Evolutionary conservation across 306 rosid species (phyloP), one percentile per base, ranked within the genome.

Genomic region (Dalbergia cultrata): DNA sequence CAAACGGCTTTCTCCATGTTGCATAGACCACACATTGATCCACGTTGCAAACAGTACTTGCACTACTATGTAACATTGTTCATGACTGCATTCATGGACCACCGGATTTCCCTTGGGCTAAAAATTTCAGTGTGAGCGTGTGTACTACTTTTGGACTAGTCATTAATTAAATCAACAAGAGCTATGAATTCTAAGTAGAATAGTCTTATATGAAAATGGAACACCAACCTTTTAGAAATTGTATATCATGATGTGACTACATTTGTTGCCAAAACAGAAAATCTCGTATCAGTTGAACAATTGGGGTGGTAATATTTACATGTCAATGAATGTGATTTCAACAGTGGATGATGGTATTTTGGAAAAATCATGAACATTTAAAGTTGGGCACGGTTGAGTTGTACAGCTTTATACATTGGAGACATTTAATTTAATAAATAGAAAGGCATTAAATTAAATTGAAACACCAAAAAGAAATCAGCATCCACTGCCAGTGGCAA

Each of bases 401-500:
- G 31, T 49, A 53, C 31, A 61, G 45, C 44, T 47, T 64, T 13
- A 5, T 13, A 50, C 37, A 61, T 67, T 70, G 49, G 82, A 22
- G 74, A 50, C 10, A 26, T 26, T 26, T 26, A 44, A 8, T 8
- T 7, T 58, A 47, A 76, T 49, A 34, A 67, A 31, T 18, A 34
- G 14, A 34, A 72, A 72, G 8, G 7, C 71, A 37, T 12, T 9
- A 9, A 76, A 52, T 53, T 52, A 7, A 53, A 2, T 0, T 17
- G 14, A 31, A 41, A 56, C 19, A 57, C 11, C 34, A 62, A 78
- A 73, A 79, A 37, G 26, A n/a, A n/a, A 70, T 89, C 82, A 94
- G 83, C 94, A 87, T 78, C 91, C 88, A 61, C 79, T 75, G 58
- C 88, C 90, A 0, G 92, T 78, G 8, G 91, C 74, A 61, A 88